These are phyloP conservation scores for Condylostoma magnum DNA, from an alignment of 169 alveolate species.

Conservation along the genomic window DNA sequence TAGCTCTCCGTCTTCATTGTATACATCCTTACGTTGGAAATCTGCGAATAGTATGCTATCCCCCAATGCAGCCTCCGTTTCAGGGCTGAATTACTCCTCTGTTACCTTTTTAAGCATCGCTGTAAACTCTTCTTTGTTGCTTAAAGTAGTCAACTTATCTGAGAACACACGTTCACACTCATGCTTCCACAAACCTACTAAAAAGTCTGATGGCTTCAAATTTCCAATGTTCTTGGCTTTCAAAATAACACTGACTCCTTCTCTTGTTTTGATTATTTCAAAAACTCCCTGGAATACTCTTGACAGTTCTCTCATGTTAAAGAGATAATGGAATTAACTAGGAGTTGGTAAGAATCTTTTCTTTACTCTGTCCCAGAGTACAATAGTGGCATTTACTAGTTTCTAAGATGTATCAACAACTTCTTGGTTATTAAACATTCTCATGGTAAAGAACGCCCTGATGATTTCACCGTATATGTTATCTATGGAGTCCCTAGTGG, in stretches of 20 bases:
- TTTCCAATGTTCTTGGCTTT: constrained; percentile 62
- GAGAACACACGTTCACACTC: constrained; percentile 95
- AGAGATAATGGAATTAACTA: constrained; percentile 95
- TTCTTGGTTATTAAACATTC: constrained; percentile 80
- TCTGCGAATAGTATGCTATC: constrained; percentile 67
- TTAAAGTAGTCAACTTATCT: constrained; percentile 88
- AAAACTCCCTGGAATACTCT: constrained; percentile 95
- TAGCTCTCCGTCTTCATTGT: constrained; percentile 81
- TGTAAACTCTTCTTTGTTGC: constrained; percentile 34
- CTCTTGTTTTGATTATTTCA: constrained; percentile 63
- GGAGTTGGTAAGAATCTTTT: constrained; percentile 76
- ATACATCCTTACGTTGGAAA: constrained; percentile 77
- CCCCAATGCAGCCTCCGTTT: constrained; percentile 59
- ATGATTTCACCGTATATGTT: constrained; percentile 94
- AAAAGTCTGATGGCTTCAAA: constrained; percentile 75
- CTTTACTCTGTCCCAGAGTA: constrained; percentile 84
- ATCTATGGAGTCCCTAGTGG: constrained; percentile 91
- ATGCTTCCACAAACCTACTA: constrained; percentile 95
- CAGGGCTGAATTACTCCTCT: constrained; percentile 32
- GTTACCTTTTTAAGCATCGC: constrained; percentile 4
- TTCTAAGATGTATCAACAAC: constrained; percentile 79
- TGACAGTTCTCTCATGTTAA: constrained; percentile 96
- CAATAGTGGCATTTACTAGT: constrained; percentile 89
- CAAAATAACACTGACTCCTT: constrained; percentile 71
- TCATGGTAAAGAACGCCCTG: constrained; percentile 86